Evolutionary conservation across 306 rosid species (phyloP).

Genomic region (Acmispon strigosus): DNA sequence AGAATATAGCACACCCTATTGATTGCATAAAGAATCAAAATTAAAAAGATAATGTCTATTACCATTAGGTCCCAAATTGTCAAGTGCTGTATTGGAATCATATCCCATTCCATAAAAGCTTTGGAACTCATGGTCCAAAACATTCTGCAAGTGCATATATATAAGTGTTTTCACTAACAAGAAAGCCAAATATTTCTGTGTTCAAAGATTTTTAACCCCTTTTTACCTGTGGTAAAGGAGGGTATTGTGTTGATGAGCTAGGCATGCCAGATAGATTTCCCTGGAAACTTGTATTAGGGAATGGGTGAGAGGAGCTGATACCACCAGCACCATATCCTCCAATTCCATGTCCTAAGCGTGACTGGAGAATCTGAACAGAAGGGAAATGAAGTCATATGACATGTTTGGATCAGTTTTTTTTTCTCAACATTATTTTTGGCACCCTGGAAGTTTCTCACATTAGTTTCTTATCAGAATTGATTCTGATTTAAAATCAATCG

Average conservation of each 20-base stretch:
- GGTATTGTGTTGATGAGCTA: constrained; percentile 49
- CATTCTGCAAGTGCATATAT: constrained; percentile 41
- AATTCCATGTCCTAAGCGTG: constrained; percentile 49
- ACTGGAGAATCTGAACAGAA: constrained; percentile 56
- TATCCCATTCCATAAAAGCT: constrained; percentile 79
- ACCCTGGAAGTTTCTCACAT: too few species aligned
- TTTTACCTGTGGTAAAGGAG: constrained; percentile 71
- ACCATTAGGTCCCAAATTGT: constrained; percentile 82
- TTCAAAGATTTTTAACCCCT: constrained; percentile 10
- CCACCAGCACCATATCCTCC: constrained; percentile 61
- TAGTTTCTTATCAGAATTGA: too few species aligned
- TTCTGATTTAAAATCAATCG: too few species aligned
- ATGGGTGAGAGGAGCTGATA: constrained; percentile 52
- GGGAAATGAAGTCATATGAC: constrained; percentile 12
- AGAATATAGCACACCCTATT: constrained; percentile 1
- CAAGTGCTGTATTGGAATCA: constrained; percentile 55
- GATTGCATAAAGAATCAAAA: neutral
- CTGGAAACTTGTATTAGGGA: constrained; percentile 50
- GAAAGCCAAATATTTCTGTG: neutral
- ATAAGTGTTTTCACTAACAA: constrained; percentile 17
- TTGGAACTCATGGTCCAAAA: constrained; percentile 72
- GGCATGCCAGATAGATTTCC: constrained; percentile 56
- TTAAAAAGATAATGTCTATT: constrained; percentile 3
- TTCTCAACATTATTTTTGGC: too few species aligned
- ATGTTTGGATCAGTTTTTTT: too few species aligned